Base-by-base conservation (phyloP, 1,284 basidiomycete species). In the Lignosus rhinocerotis region DNA sequence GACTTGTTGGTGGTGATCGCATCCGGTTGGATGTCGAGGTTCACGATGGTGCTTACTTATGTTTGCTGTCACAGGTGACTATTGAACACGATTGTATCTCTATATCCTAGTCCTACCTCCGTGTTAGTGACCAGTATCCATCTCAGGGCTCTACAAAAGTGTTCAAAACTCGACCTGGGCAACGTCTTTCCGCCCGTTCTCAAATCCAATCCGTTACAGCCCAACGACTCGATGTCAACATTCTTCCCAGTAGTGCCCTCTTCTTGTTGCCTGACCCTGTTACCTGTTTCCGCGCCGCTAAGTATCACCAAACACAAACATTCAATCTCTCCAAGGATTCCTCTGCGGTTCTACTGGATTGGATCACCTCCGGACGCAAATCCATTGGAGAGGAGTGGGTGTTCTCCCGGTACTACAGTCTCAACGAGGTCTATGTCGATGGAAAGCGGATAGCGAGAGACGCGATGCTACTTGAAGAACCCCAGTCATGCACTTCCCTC, bases 211-310 rank as follows among this genome's bases (percentile, higher is more conserved):
- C 51, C 43, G 39, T 73, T 68, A 69, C 69, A 10, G 72, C 71
- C 30, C 87, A 91, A 67, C 75, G 77, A 17, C 75, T 93, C 69
- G 77, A 82, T 42, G 83, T 87, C 55, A 71, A 67, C 7, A 74
- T 96, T 43, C 72, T 77, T 1, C 67, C 82, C 1, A 67, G 73
- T 1, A 78, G 86, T 30, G 75, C 83, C 2, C 78, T 96, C 43
- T 83, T 93, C 65, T 81, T 96, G 52, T 82, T 98, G n/a, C 94
- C 94, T 0, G 91, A 94, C 65, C 91, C 93, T 12, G 90, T 96
- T 44, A 93, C 93, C n/a, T 96, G 93, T 70, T 98, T 96, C 75
- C 82, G 84, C 14, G 78, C 79, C n/a, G 90, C 94, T 6, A 82
- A 82, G 0, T 98, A 96, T 73, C 82, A 81, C 57, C 95, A 97